Evolutionary conservation across 2,329 filamentous ascomycete species (phyloP).

Genomic region (Aspergillus brunneoviolaceus): DNA sequence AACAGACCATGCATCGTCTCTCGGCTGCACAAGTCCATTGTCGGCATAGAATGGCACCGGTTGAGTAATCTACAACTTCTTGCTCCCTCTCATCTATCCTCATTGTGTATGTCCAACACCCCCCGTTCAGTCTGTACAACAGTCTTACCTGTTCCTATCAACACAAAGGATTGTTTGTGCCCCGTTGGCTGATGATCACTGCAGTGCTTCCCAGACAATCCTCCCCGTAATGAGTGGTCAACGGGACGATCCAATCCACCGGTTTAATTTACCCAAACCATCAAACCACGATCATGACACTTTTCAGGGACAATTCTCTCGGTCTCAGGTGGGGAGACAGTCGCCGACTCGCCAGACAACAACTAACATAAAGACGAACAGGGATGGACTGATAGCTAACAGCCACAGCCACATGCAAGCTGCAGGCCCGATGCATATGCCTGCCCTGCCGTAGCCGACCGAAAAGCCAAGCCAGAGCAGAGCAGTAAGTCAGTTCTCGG

Average conservation of each 20-base stretch:
- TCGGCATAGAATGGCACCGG: no score
- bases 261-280: background rate
- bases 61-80: no score
- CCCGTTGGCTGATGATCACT: background rate
- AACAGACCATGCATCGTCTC: no score
- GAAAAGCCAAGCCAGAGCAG: background rate
- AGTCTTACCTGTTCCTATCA: background rate
- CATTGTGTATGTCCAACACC: no score
- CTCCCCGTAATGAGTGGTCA: background rate
- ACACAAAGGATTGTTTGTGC: background rate
- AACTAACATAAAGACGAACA: background rate
- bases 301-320: background rate
- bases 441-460: background rate
- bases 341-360: background rate
- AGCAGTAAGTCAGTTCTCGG: background rate
- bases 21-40: no score
- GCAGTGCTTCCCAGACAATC: background rate
- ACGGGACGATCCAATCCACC: background rate
- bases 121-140: no score
- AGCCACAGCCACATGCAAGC: background rate
- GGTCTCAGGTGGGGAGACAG: background rate
- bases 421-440: background rate
- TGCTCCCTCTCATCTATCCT: no score
- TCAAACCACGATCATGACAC: background rate
- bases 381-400: background rate